These are phyloP conservation scores for Rhodotorula toruloides DNA, from an alignment of 768 basidiomycete genomes.

Conservation along the genomic window DNA sequence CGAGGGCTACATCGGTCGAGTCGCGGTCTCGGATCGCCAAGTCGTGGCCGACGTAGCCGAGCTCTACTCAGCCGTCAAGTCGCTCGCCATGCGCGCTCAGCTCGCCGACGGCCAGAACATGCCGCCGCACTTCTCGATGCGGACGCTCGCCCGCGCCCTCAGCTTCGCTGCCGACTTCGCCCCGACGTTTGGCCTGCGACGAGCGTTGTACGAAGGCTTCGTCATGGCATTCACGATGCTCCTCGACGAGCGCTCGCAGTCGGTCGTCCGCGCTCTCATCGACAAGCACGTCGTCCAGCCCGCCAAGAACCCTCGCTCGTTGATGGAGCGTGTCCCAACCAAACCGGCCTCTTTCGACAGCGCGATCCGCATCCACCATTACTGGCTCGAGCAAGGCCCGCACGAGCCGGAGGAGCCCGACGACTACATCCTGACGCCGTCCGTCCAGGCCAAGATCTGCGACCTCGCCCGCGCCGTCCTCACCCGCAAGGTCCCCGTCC, in stretches of 20 bases:
- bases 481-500: slow-evolving; percentile 81
- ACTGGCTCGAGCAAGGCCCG: slow-evolving; percentile 77
- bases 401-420: slow-evolving; percentile 56
- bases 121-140: slow-evolving; percentile 93
- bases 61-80: slow-evolving; percentile 77
- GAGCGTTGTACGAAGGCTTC: slow-evolving; percentile 92
- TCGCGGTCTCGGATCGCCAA: slow-evolving; percentile 75
- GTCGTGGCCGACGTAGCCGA: slow-evolving; percentile 86
- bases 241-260: slow-evolving; percentile 66
- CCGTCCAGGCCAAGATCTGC: slow-evolving; percentile 86
- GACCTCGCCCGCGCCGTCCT: slow-evolving; percentile 87
- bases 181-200: slow-evolving; percentile 66
- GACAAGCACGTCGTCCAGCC: slow-evolving; percentile 71
- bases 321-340: slow-evolving; percentile 56
- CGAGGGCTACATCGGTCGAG: slow-evolving; percentile 77
- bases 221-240: slow-evolving; percentile 98
- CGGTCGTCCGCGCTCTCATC: slow-evolving; percentile 62
- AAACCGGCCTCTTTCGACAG: slow-evolving; percentile 24
- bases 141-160: slow-evolving; percentile 82
- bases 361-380: slow-evolving; percentile 74
- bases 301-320: slow-evolving; percentile 70
- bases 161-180: slow-evolving; percentile 82
- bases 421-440: slow-evolving; percentile 90
- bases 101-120: slow-evolving; percentile 92
- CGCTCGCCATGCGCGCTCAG: slow-evolving; percentile 63